Conservation (phyloP, 75 land plant genomes). For the Gnetum montanum region DNA sequence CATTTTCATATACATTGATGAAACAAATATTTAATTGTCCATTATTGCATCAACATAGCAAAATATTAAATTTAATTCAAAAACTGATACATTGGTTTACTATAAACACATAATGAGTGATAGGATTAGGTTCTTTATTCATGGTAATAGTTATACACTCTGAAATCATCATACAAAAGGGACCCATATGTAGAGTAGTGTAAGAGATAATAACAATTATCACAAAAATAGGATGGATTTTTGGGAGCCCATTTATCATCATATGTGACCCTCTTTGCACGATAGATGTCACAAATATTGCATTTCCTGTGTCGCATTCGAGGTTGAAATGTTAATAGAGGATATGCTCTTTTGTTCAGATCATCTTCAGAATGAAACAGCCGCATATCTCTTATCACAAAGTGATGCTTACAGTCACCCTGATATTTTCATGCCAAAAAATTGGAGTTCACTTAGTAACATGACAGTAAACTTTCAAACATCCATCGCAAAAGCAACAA, state of each 20-base stretch:
- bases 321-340: constrained; percentile 42
- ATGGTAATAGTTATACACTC: constrained; percentile 50
- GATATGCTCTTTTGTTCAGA: constrained; percentile 53
- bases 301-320: constrained; percentile 57
- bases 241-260: constrained; percentile 80
- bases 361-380: constrained; percentile 76
- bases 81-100: too few relatives aligned
- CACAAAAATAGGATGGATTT: constrained; percentile 85
- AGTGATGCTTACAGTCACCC: constrained; percentile 86
- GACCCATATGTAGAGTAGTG: constrained; percentile 50
- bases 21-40: too few relatives aligned
- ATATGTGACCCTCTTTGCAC: constrained; percentile 64
- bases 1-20: too few relatives aligned
- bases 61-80: too few relatives aligned
- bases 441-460: too few relatives aligned
- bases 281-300: constrained; percentile 56
- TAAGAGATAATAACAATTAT: constrained; percentile 74
- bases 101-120: too few relatives aligned
- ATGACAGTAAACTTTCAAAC: too few relatives aligned
- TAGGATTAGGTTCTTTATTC: too few relatives aligned
- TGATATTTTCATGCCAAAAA: too few relatives aligned
- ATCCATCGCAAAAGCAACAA: not conserved
- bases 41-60: too few relatives aligned
- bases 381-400: constrained; percentile 85
- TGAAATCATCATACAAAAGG: constrained; percentile 48